phyloP scores from a whole-genome alignment of 2,329 filamentous ascomycete genomes.

The Phaeosphaeria sp. region DNA sequence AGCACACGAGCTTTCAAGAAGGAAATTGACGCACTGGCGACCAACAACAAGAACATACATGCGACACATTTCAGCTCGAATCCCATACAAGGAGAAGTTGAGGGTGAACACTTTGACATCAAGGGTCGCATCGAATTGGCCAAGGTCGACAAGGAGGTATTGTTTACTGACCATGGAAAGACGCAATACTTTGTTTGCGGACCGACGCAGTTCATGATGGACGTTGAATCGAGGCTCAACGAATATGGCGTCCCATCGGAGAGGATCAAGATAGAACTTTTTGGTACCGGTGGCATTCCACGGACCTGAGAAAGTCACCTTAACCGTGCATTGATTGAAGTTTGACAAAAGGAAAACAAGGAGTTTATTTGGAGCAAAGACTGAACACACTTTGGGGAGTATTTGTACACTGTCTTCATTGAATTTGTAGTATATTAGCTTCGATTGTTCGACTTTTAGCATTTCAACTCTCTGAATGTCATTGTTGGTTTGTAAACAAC shows the following conservation, averaged over 20 bases:
- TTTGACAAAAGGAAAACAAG: too few species aligned
- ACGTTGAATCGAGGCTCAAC: slow-evolving; percentile 61
- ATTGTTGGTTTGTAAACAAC: too few species aligned
- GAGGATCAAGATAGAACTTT: slow-evolving; percentile 71
- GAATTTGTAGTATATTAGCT: too few species aligned
- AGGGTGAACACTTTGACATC: slow-evolving; percentile 66
- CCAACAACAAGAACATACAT: slow-evolving; percentile 56
- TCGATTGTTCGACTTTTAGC: too few species aligned
- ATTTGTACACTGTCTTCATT: too few species aligned
- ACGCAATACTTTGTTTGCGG: slow-evolving; percentile 77
- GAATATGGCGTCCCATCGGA: slow-evolving; percentile 63
- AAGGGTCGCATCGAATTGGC: slow-evolving; percentile 65
- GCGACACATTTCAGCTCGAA: slow-evolving; percentile 65
- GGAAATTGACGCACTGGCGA: slow-evolving; percentile 55
- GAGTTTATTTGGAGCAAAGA: too few species aligned
- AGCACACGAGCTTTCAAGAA: slow-evolving; percentile 62
- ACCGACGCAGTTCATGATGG: slow-evolving; percentile 72
- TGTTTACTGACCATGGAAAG: slow-evolving; percentile 62
- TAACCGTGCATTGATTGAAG: too few species aligned
- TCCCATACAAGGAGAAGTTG: slow-evolving; percentile 51
- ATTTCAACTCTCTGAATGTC: too few species aligned
- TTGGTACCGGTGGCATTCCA: slow-evolving; percentile 52
- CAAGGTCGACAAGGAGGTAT: slow-evolving; percentile 59
- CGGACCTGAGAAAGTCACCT: slow-evolving; percentile 19
- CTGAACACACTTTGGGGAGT: too few species aligned